These are phyloP conservation scores for Luvunga scandens DNA, from an alignment of 345 rosid species.

Conservation along the genomic window DNA sequence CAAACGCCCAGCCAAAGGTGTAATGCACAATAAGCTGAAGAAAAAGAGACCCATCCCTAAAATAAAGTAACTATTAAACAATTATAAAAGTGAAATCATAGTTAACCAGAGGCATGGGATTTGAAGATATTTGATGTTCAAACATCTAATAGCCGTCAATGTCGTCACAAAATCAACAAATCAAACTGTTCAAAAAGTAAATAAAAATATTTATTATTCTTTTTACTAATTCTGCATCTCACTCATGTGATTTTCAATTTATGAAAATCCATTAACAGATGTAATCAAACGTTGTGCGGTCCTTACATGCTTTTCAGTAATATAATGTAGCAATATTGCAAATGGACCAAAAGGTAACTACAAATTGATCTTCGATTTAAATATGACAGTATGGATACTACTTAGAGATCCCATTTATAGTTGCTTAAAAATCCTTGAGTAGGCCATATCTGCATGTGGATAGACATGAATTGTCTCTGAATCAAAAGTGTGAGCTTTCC, in stretches of 20 bases:
- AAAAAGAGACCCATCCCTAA: constrained; percentile 81
- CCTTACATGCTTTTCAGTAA: constrained; percentile 62
- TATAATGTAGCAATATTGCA: constrained; percentile 56
- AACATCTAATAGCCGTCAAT: neutral
- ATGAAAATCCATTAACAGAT: neutral
- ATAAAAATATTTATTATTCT: neutral
- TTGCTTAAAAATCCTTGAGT: constrained; percentile 30
- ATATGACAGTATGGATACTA: constrained; percentile 35
- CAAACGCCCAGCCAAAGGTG: constrained; percentile 91
- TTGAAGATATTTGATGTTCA: neutral
- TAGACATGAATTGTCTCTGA: constrained; percentile 17
- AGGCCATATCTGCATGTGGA: constrained; percentile 14
- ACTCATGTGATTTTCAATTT: constrained; percentile 7
- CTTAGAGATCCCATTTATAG: constrained; percentile 21
- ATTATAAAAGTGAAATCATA: constrained; percentile 2
- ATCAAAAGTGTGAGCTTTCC: constrained; percentile 16
- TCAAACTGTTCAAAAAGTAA: neutral
- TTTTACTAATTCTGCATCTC: neutral
- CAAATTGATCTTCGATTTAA: constrained; percentile 45
- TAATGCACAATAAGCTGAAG: constrained; percentile 72
- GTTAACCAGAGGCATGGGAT: neutral
- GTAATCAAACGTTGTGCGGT: constrained; percentile 14
- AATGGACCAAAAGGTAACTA: constrained; percentile 78
- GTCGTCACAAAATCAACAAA: constrained; percentile 30
- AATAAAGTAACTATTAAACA: neutral